Base-by-base conservation (phyloP, 106 monocot genomes). In the Triglochin maritima region DNA sequence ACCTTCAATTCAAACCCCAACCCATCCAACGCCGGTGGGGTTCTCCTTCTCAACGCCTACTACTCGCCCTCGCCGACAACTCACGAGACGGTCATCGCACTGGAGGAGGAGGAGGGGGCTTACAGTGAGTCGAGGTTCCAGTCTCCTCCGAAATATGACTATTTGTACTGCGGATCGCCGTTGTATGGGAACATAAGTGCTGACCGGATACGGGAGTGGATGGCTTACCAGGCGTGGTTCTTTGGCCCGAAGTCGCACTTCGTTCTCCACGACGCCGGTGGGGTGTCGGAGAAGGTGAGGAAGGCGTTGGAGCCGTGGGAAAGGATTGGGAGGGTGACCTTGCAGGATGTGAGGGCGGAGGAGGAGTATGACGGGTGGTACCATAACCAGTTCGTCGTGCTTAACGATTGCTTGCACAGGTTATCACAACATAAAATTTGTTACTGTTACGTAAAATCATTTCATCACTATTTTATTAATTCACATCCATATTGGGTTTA, bases 181-280 rank as follows among this genome's bases (percentile, higher is more conserved):
- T 69, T 92, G 17, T 92, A 92, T 47, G 92, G 92, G 15, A 62
- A 72, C 57, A 63, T 92, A 10, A 85, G 69, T 71, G 77, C 87
- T 5, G 14, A 65, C 50, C 71, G 92, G 8, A 77, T 92, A 45
- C 74, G 92, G 57, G 92, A 92, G 64, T 92, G 92, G 92, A 82
- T 92, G 68, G 92, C 92, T 12, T 92, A 92, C 74, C 92, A 92
- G 57, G 87, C 85, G 7, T 68, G 70, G 42, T 82, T 92, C 78
- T 92, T 92, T 68, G 91, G 91, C 7, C 76, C 76, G 1, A 63
- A 67, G n/a, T 83, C 91, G 1, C 91, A 92, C 52, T 92, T 92
- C 74, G 87, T 92, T 49, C 85, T 92, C 71, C 91, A 92, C 65
- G 91, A 92, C 71, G 91, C 91, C 47, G 91, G 91, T 12, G 91